Evolutionary conservation across 768 basidiomycete genomes (phyloP).

Genomic region (Daedalea quercina): DNA sequence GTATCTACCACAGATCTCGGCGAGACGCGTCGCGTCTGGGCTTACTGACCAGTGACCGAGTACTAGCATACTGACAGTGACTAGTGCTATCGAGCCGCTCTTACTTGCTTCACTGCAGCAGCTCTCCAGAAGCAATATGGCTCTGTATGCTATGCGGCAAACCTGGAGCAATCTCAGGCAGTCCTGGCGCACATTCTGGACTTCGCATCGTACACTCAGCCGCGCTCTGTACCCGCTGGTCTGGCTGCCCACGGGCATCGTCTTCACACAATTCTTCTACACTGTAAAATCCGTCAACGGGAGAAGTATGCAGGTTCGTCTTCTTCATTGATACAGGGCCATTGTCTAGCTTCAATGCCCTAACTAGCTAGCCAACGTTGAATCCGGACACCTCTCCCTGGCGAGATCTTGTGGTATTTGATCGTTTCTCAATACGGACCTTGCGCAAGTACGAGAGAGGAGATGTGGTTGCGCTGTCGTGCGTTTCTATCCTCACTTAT

Average conservation of each 20-base stretch:
- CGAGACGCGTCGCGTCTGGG: too few relatives aligned
- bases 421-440: conserved; percentile 38
- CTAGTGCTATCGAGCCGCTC: too few relatives aligned
- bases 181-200: conserved; percentile 1
- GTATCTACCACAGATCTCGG: too few relatives aligned
- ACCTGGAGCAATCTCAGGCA: neutral
- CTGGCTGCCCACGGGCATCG: conserved; percentile 51
- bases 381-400: conserved; percentile 62
- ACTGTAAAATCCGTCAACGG: conserved; percentile 50
- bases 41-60: too few relatives aligned
- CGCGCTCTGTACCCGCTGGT: conserved; percentile 32
- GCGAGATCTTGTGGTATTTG: conserved; percentile 60
- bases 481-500: conserved; percentile 8
- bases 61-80: too few relatives aligned
- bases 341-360: neutral
- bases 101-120: too few relatives aligned
- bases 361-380: conserved; percentile 57
- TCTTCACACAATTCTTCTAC: conserved; percentile 43
- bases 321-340: neutral
- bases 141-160: too few relatives aligned
- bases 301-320: conserved; percentile 66
- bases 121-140: too few relatives aligned
- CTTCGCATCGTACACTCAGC: conserved; percentile 3
- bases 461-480: conserved; percentile 65
- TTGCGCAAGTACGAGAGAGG: conserved; percentile 37